phyloP scores from a whole-genome alignment of 768 basidiomycete species.

The Terana coerulea region DNA sequence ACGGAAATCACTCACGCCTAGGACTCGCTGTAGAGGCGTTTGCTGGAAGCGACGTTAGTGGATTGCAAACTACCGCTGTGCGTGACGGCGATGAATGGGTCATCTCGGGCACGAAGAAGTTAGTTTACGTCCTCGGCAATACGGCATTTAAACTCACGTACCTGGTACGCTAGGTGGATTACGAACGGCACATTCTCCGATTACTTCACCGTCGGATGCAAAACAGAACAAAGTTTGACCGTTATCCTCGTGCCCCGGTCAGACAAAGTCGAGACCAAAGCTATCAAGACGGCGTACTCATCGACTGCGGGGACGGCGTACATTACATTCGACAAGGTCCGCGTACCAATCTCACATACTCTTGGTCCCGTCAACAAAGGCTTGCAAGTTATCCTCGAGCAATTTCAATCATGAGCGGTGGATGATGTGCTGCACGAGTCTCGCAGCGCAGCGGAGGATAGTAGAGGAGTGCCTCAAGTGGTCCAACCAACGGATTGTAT shows the following conservation, averaged over 20 bases:
- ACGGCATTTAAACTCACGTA: neutral
- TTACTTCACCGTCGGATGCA: constrained; percentile 79
- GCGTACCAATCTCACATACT: constrained; percentile 82
- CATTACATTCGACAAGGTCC: constrained; percentile 74
- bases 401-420: constrained; percentile 91
- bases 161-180: constrained; percentile 63
- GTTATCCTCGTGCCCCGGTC: constrained; percentile 74
- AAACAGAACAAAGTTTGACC: constrained; percentile 68
- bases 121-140: constrained; percentile 16
- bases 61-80: constrained; percentile 80
- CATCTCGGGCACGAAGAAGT: constrained; percentile 94
- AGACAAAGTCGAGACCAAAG: constrained; percentile 75
- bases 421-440: constrained; percentile 74
- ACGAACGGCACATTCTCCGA: constrained; percentile 85
- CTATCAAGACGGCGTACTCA: constrained; percentile 92
- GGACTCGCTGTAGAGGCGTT: constrained; percentile 71
- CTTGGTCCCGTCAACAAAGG: constrained; percentile 86
- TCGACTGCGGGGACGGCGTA: constrained; percentile 87
- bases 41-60: constrained; percentile 82
- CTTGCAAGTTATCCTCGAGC: constrained; percentile 73
- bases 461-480: constrained; percentile 96
- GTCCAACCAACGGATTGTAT: constrained; percentile 85
- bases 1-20: neutral
- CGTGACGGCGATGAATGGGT: constrained; percentile 85
- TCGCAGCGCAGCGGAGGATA: constrained; percentile 71